A percentile compares a stretch with the other conserved stretches of the same genome.
Evolutionary conservation across 1,284 basidiomycete genomes (phyloP).

Genomic region (Trichosporon ovoides): DNA sequence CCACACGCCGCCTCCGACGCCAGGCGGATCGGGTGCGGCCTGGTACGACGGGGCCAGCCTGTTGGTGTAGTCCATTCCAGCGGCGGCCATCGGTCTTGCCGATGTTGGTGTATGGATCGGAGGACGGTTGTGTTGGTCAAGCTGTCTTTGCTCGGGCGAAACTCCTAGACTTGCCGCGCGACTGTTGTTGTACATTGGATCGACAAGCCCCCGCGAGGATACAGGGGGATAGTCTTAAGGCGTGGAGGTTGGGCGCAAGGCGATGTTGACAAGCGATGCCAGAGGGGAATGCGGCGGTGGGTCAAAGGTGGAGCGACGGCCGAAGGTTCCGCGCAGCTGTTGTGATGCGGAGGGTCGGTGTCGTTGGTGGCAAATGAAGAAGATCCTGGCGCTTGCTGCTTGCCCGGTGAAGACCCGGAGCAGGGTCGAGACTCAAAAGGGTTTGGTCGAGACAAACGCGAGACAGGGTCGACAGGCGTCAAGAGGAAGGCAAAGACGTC

Average conservation of each 20-base stretch:
- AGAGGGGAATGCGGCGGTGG: not conserved
- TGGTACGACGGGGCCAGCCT: constrained; percentile 2
- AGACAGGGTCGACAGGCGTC: not conserved
- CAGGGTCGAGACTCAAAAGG: not conserved
- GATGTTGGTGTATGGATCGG: not conserved
- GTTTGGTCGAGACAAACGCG: not conserved
- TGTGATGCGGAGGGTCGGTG: not conserved
- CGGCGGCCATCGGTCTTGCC: not conserved
- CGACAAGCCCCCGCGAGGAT: not conserved
- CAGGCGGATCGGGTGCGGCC: constrained; percentile 1
- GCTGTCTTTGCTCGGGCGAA: constrained; percentile 1
- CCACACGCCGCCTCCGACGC: constrained; percentile 2
- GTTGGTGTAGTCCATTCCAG: constrained; percentile 5
- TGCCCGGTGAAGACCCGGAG: not conserved
- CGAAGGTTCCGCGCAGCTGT: not conserved
- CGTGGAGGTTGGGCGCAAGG: not conserved
- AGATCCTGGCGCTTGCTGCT: not conserved
- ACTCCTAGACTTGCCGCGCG: not conserved
- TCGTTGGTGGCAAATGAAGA: not conserved
- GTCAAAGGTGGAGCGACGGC: constrained; percentile 1
- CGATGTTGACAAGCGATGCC: not conserved
- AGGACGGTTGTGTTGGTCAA: not conserved
- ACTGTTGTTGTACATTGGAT: constrained; percentile 4
- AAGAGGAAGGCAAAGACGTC: not conserved
- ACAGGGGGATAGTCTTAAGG: not conserved